Percentiles rank a stretch among this genome's conserved stretches.
Evolutionary conservation across 1,139 yeast species (phyloP).

Genomic region (Candida sp.): DNA sequence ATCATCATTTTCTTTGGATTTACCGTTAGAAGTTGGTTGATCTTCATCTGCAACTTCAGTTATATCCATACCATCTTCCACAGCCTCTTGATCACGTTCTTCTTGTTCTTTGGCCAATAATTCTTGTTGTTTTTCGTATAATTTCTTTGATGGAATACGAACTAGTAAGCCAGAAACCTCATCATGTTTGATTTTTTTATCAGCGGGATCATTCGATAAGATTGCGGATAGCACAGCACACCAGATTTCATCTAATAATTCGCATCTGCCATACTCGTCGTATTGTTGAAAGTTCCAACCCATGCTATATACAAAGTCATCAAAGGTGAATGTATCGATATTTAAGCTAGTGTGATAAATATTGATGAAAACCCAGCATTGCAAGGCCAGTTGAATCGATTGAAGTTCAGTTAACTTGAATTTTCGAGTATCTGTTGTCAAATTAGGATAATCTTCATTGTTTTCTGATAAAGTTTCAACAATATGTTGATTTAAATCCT

Average conservation of each 20-base stretch:
- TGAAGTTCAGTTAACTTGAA: constrained; percentile 4
- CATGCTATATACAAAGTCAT: constrained; percentile 68
- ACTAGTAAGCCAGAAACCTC: constrained; percentile 35
- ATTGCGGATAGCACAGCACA: constrained; percentile 55
- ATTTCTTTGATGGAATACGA: constrained; percentile 35
- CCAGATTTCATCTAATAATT: constrained; percentile 66
- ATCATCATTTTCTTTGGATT: constrained; percentile 2
- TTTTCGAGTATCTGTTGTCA: constrained; percentile 3
- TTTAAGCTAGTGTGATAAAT: constrained; percentile 62
- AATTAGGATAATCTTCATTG: constrained; percentile 8
- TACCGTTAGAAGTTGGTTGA: not conserved
- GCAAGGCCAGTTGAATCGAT: constrained; percentile 47
- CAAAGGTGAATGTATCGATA: constrained; percentile 75
- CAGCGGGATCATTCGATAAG: constrained; percentile 35
- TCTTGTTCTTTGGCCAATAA: not conserved
- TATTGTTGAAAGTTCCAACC: constrained; percentile 49
- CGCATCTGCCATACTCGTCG: constrained; percentile 45
- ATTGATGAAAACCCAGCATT: constrained; percentile 73
- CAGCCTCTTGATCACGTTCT: constrained; percentile 11
- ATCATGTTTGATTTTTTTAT: constrained; percentile 23
- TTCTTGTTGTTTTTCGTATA: constrained; percentile 17
- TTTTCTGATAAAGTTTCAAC: constrained; percentile 16
- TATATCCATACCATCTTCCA: constrained; percentile 12
- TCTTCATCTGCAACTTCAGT: constrained; percentile 15
- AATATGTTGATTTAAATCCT: constrained; percentile 18